Base-by-base conservation (phyloP, 2,329 filamentous ascomycete genomes). In the Raffaelea albimanens region DNA sequence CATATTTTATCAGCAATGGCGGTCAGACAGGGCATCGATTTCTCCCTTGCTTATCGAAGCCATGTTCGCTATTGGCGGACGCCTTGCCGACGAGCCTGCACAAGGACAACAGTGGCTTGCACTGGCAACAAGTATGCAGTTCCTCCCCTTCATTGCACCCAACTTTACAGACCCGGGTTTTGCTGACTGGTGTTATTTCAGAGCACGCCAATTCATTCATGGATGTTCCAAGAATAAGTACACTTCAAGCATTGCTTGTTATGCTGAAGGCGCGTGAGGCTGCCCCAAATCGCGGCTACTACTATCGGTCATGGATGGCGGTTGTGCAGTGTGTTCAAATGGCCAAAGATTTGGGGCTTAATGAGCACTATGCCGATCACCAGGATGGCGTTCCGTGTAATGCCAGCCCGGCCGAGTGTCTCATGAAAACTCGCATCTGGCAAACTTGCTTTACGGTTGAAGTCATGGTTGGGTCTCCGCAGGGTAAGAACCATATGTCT, bases 231-330 rank as follows among this genome's bases (percentile, higher is more conserved):
- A 78, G 91, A 44, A 61, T 97, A 42, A 96, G 88, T 65, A 97
- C 93, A 0, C 81, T 97, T 10, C 91, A 97, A 66, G 91, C 89
- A 3, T 71, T 95, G 52, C 68, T 96, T 40, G 82, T 97, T 40
- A 74, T 96, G 18, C 69, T 96, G 40, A 97, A 97, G 63, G 93
- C 91, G 1, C 79, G 89, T 53, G 91, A 97, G 64, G 85, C 87
- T n/a, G 82, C 85, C 9, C 90, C 91, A 0, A 95, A 95, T 61
- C 82, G 87, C 51, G 93, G 93, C 1, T 97, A 97, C 61, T 97
- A 93, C 64, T 97, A 93, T 66, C 83, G 91, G 34, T 97, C 93
- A 0, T 97, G 93, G 91, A 95, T 96, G 80, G 87, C 86, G 5
- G 81, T 95, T 19, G 91, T 95, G 46, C 87, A 90, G 51, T 88